Conservation (phyloP, 345 rosid genomes). For the Mercurialis annua region DNA sequence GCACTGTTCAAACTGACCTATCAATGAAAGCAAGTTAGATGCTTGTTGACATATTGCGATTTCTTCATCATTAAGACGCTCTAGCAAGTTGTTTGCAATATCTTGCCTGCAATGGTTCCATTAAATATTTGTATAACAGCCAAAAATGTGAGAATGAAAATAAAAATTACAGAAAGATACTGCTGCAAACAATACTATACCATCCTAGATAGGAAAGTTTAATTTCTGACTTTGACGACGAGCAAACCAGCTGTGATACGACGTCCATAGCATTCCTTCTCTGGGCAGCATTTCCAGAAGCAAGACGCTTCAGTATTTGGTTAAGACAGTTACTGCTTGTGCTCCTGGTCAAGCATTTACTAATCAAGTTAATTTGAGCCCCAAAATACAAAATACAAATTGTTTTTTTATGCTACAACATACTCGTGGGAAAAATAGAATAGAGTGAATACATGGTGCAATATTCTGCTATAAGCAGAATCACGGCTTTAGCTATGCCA, state of each 20-base stretch:
- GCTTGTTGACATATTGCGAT: constrained; percentile 45
- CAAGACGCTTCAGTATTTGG: constrained; percentile 65
- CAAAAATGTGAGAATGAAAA: constrained; percentile 18
- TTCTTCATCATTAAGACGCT: constrained; percentile 60
- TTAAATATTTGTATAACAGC: constrained; percentile 9
- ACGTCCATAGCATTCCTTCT: constrained; percentile 78
- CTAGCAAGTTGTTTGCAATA: constrained; percentile 54
- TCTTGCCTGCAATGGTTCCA: constrained; percentile 54
- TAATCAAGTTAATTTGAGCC: constrained; percentile 30
- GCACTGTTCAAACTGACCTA: constrained; percentile 46
- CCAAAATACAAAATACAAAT: constrained; percentile 9
- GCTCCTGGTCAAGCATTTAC: constrained; percentile 44
- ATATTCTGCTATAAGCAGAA: constrained; percentile 68
- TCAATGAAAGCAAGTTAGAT: constrained; percentile 50
- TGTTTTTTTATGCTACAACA: neutral
- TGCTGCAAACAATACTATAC: constrained; percentile 33
- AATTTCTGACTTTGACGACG: constrained; percentile 39
- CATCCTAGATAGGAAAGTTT: constrained; percentile 50
- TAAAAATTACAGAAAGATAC: constrained; percentile 14
- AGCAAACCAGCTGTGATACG: constrained; percentile 51
- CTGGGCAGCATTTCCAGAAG: constrained; percentile 56
- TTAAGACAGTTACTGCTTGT: constrained; percentile 51
- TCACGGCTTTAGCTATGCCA: constrained; percentile 72
- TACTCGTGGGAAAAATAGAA: constrained; percentile 11
- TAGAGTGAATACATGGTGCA: constrained; percentile 52